Evolutionary conservation across 352 stramenopile species (phyloP).

Genomic region (Phytophthora pluvialis): DNA sequence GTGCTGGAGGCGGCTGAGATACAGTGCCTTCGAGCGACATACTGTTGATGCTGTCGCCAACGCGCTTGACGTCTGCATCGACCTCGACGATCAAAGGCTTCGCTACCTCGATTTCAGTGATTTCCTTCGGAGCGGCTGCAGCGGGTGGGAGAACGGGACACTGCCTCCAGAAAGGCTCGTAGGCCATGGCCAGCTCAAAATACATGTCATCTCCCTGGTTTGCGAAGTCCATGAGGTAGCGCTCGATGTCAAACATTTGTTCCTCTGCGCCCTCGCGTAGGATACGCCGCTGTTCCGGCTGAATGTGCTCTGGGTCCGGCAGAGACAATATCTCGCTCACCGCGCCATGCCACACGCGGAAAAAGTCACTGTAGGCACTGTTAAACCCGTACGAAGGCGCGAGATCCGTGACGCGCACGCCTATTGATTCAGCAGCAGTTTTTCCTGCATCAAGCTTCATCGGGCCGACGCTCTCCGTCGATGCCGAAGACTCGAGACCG

Average conservation of each 20-base stretch:
- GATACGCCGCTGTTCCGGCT: constrained; percentile 67
- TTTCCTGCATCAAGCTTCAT: constrained; percentile 22
- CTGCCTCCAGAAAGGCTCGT: constrained; percentile 90
- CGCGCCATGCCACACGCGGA: constrained; percentile 91
- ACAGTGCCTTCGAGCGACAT: constrained; percentile 31
- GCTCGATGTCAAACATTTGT: constrained; percentile 94
- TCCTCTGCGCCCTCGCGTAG: constrained; percentile 90
- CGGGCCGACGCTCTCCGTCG: constrained; percentile 11
- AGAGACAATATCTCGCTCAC: constrained; percentile 94
- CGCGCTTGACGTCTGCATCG: constrained; percentile 23
- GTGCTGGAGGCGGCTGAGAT: constrained; percentile 1
- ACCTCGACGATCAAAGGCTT: constrained; percentile 54
- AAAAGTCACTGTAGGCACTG: constrained; percentile 93
- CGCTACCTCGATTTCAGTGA: constrained; percentile 3
- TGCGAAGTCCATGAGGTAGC: constrained; percentile 95
- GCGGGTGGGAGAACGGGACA: constrained; percentile 34
- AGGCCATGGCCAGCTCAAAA: constrained; percentile 90
- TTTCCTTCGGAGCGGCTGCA: constrained; percentile 7
- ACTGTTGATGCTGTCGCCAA: constrained; percentile 29
- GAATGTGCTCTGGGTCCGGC: constrained; percentile 86
- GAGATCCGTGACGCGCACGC: constrained; percentile 54
- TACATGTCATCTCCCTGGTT: constrained; percentile 94
- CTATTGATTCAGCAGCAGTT: constrained; percentile 14
- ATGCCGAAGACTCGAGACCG: constrained; percentile 43
- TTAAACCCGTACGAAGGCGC: constrained; percentile 94